These are phyloP conservation scores for Arachis stenosperma DNA, from an alignment of 306 rosid genomes.

Conservation along the genomic window DNA sequence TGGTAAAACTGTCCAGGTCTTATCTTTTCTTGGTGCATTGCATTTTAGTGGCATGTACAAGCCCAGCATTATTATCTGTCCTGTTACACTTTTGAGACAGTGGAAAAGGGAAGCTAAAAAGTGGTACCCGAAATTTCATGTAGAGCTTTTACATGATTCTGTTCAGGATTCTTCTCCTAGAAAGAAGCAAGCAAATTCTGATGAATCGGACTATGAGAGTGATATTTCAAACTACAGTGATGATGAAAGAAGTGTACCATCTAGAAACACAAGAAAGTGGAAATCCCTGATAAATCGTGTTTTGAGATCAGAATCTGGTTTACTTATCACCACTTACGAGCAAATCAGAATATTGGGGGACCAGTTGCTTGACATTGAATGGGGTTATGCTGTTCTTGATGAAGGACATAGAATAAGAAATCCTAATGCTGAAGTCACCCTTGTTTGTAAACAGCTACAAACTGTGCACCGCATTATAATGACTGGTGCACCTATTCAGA, in stretches of 20 bases:
- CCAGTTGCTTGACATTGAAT: constrained; percentile 80
- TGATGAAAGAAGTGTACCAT: constrained; percentile 43
- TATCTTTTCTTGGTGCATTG: constrained; percentile 89
- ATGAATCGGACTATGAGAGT: constrained; percentile 71
- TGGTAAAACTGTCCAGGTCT: constrained; percentile 93
- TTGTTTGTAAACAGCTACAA: constrained; percentile 93
- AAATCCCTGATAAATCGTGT: constrained; percentile 73
- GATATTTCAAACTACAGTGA: constrained; percentile 64
- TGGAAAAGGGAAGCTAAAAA: constrained; percentile 94
- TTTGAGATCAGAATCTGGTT: constrained; percentile 75
- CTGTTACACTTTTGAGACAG: constrained; percentile 91
- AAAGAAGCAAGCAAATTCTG: constrained; percentile 65
- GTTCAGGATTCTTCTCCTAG: constrained; percentile 64
- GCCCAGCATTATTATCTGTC: constrained; percentile 91
- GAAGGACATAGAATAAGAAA: constrained; percentile 96
- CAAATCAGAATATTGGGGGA: constrained; percentile 86
- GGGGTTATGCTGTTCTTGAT: constrained; percentile 95
- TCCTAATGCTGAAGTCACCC: constrained; percentile 93
- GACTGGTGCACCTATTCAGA: constrained; percentile 99
- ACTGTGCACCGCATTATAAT: constrained; percentile 93
- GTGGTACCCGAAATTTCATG: constrained; percentile 87
- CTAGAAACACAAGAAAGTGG: constrained; percentile 73
- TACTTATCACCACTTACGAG: constrained; percentile 95
- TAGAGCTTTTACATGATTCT: constrained; percentile 86
- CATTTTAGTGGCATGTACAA: constrained; percentile 91